Evolutionary conservation across 345 rosid species (phyloP), one percentile per base, ranked within the genome.

Genomic region (Salix purpurea): DNA sequence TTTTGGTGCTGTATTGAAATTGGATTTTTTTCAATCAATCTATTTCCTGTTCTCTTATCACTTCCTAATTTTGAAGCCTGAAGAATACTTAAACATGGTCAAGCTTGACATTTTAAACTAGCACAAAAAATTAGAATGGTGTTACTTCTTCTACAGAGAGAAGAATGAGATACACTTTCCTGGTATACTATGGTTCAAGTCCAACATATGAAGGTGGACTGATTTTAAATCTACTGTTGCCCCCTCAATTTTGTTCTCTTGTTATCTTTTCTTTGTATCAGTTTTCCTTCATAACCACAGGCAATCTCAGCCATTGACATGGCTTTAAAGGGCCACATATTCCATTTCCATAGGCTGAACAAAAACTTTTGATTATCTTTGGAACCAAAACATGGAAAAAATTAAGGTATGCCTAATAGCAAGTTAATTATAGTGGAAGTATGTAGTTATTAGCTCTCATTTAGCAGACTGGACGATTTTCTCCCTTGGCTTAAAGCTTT

Each of bases 1-100:
- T 37, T 52, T 76, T 54, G 26, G 42, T 65, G 75, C 70, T 77
- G 40, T 69, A n/a, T 37, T 34, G 60, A 30, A 66, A 72, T 73
- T 34, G n/a, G 8, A 4, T 60, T 13, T 13, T 46, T 13, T 44
- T 46, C 14, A 23, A 9, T 73, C 65, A 46, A 14, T 12, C 14
- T 11, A 46, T 46, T 46, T 46, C 26, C 18, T 14, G 39, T 48
- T 48, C 34, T 46, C 37, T n/a, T 8, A 7, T 60, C 28, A n/a
- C 3, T 46, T 12, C 18, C 50, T 46, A 46, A 46, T 13, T 14
- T 14, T 46, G 50, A 46, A 46, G 50, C 16, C 18, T 46, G 18
- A 46, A 44, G 18, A 46, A 4, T 13, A 46, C 50, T 46, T 46
- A 13, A 46, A 46, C 50, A 46, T 46, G 30, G 28, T 60, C 26